phyloP scores from a whole-genome alignment of 2,329 filamentous ascomycete species.

The Mariannaea sp. region DNA sequence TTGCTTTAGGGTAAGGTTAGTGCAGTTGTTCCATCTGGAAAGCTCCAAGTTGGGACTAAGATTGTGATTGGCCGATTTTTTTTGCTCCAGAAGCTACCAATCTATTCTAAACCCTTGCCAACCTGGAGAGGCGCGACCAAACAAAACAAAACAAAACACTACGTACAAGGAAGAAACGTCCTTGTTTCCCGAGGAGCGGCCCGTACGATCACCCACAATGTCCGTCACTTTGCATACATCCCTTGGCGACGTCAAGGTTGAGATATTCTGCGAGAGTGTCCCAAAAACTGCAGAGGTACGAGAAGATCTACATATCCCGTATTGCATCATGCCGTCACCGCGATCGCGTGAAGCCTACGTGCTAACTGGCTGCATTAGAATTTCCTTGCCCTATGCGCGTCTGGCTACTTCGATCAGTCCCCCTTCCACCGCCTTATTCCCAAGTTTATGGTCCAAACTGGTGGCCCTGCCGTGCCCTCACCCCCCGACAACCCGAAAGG shows the following conservation, averaged over 20 bases:
- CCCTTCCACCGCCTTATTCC: conserved; percentile 83
- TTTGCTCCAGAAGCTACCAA: too few relatives aligned
- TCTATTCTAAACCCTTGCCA: too few relatives aligned
- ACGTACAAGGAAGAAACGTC: too few relatives aligned
- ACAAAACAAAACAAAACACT: too few relatives aligned
- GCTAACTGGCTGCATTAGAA: conserved; percentile 59
- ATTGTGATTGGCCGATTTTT: too few relatives aligned
- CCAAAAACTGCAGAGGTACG: conserved; percentile 86
- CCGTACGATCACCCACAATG: conserved; percentile 55
- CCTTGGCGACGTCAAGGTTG: conserved; percentile 88
- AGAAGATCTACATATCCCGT: too few relatives aligned
- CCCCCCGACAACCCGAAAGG: conserved; percentile 65
- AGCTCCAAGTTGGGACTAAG: too few relatives aligned
- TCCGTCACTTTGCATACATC: conserved; percentile 82
- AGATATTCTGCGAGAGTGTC: conserved; percentile 93
- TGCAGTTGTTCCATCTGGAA: too few relatives aligned
- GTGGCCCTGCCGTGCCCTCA: conserved; percentile 61
- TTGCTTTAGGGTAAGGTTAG: too few relatives aligned
- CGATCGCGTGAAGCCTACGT: neutral
- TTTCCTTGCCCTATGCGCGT: conserved; percentile 85
- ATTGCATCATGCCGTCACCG: conserved; percentile 5
- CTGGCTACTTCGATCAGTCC: conserved; percentile 74
- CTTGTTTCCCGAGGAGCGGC: too few relatives aligned
- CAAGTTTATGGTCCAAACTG: conserved; percentile 80
- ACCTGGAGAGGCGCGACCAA: too few relatives aligned